Conservation (phyloP, 345 rosid species). For the Linum trigynum region DNA sequence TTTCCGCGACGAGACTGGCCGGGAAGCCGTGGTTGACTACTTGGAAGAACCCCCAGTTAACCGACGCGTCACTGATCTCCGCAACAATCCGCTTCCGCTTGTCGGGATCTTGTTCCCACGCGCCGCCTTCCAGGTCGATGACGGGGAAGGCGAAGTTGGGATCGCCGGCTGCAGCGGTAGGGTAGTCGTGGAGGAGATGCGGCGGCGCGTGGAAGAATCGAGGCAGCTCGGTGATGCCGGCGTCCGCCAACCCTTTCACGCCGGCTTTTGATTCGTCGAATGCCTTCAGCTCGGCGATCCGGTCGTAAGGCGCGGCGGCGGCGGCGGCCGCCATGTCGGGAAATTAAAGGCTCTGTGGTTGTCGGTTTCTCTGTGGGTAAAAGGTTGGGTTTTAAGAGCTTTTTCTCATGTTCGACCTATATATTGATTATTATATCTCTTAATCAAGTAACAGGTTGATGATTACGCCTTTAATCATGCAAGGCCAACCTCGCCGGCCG, state of each 20-base stretch:
- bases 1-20: neutral
- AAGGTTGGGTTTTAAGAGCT: no score
- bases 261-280: conserved; percentile 10
- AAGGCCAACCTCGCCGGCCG: no score
- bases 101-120: neutral
- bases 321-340: no score
- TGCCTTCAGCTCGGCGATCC: neutral
- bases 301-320: neutral
- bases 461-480: no score
- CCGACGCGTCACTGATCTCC: conserved; percentile 1
- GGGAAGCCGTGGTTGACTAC: conserved; percentile 20
- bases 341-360: no score
- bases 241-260: neutral
- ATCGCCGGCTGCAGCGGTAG: neutral
- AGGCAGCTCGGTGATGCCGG: neutral
- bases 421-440: no score
- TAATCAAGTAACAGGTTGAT: no score
- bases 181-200: neutral
- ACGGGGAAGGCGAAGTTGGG: conserved; percentile 7
- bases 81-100: neutral
- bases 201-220: neutral
- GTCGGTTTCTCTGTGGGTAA: no score
- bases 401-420: no score
- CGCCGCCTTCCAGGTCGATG: conserved; percentile 4
- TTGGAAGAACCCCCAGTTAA: conserved; percentile 7